These are phyloP conservation scores for Oryza meridionalis DNA, from an alignment of 176 grass and related monocot species.

Conservation along the genomic window DNA sequence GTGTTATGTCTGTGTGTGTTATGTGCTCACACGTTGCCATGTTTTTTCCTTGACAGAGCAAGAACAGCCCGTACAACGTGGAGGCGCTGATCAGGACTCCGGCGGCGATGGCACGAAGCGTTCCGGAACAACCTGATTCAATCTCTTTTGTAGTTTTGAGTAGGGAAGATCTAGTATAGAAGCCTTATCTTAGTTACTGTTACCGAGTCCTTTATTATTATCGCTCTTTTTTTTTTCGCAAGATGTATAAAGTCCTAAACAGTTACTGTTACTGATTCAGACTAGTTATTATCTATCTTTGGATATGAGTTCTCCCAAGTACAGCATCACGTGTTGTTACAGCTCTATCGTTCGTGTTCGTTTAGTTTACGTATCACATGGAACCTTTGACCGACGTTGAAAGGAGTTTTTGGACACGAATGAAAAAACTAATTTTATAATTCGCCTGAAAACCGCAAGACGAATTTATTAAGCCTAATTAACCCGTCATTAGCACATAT, in stretches of 20 bases:
- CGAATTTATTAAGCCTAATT: no score
- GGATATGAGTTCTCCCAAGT: no score
- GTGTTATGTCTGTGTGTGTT: no score
- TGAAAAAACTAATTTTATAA: no score
- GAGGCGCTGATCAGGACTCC: constrained; percentile 50
- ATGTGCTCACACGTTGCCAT: neutral
- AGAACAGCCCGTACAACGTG: constrained; percentile 48
- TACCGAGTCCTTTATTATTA: neutral
- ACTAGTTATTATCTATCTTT: neutral
- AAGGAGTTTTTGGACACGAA: no score
- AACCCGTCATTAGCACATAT: no score
- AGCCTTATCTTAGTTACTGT: neutral
- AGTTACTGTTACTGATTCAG: neutral
- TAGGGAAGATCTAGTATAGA: neutral
- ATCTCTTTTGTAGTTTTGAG: neutral
- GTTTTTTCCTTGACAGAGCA: constrained; percentile 34
- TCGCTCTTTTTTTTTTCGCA: neutral
- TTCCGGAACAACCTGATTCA: neutral
- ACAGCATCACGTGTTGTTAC: no score
- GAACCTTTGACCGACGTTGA: no score
- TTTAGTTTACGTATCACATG: no score
- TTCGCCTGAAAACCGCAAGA: no score
- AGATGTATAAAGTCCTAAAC: neutral
- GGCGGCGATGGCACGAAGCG: constrained; percentile 20
- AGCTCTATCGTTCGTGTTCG: no score